Conservation (phyloP, 2,329 filamentous ascomycete genomes). For the Xylaria sp. region DNA sequence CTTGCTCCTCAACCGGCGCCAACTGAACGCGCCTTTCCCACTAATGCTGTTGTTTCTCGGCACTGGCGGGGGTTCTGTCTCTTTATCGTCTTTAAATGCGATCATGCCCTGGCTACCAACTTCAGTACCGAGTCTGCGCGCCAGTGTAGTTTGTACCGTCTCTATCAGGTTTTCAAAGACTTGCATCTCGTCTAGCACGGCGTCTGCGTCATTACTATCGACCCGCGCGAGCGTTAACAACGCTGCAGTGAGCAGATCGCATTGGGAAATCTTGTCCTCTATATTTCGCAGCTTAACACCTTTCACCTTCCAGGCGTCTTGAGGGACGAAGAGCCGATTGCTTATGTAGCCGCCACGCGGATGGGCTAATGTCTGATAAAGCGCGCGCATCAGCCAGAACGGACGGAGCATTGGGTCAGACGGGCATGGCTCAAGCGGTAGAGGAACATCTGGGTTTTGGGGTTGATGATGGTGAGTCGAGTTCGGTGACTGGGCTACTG, state of each 20-base stretch:
- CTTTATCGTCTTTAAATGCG: slow-evolving; percentile 51
- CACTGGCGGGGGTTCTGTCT: slow-evolving; percentile 46
- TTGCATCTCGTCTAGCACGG: slow-evolving; percentile 93
- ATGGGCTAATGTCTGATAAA: slow-evolving; percentile 91
- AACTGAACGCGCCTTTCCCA: slow-evolving; percentile 82
- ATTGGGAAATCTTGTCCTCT: slow-evolving; percentile 92
- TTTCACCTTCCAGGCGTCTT: slow-evolving; percentile 92
- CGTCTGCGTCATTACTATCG: slow-evolving; percentile 89
- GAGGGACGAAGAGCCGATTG: slow-evolving; percentile 87
- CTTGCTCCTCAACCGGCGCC: slow-evolving; percentile 89
- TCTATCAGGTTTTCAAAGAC: slow-evolving; percentile 84
- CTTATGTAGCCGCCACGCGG: slow-evolving; percentile 91
- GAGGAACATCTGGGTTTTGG: slow-evolving; percentile 66
- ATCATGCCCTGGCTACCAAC: slow-evolving; percentile 76
- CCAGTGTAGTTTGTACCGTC: slow-evolving; percentile 76
- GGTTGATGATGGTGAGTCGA: slow-evolving; percentile 67
- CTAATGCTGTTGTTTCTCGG: slow-evolving; percentile 66
- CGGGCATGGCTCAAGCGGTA: slow-evolving; percentile 88
- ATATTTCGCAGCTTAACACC: slow-evolving; percentile 90
- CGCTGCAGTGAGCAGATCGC: slow-evolving; percentile 88
- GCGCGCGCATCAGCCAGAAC: slow-evolving; percentile 95
- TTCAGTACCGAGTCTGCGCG: slow-evolving; percentile 89
- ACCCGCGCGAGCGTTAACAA: slow-evolving; percentile 82
- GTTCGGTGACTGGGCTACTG: slow-evolving; percentile 61
- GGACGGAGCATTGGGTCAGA: slow-evolving; percentile 87